Evolutionary conservation across 108 stramenopile species (phyloP), one percentile per base, ranked within the genome.

Genomic region (Cylindrotheca fusiformis): DNA sequence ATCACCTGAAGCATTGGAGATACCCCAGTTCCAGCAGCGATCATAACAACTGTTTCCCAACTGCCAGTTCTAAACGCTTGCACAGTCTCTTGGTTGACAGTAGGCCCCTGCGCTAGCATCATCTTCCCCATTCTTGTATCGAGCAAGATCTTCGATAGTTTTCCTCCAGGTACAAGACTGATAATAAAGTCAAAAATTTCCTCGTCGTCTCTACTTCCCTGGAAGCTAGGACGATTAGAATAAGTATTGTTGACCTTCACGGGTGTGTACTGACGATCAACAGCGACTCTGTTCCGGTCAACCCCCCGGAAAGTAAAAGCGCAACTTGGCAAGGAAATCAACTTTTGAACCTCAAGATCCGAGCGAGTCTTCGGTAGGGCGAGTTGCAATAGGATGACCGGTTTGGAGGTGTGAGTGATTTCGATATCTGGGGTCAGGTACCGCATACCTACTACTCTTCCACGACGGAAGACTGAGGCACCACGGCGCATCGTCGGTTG

Each of bases 141-240:
- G 19, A 29, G 20, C n/a, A 68, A n/a, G 12, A 60, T 32, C 2
- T 25, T 18, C 20, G 41, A 21, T 58, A 68, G 59, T 18, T 51
- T 48, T 14, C 67, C 67, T 3, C 58, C 31, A 0, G 57, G 56
- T 12, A 68, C 47, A 22, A 68, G 45, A 22, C 44, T 47, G 67
- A 68, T 61, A 10, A 68, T 32, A 55, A 68, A 68, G 24, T 68
- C 67, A 31, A 55, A 60, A 3, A 68, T 28, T 27, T 32, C 53
- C 47, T 41, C 67, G 41, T 59, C 26, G 20, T 18, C 20, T n/a
- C n/a, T n/a, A n/a, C n/a, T n/a, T n/a, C n/a, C n/a, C 17, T 23
- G 24, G 22, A 0, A 4, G 23, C 28, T 36, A 21, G 52, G 23
- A 48, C 60, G 6, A 14, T 14, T 41, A 31, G 18, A 0, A 59